Evolutionary conservation across 176 grass and related monocot species (phyloP).

Genomic region (Ensete ventricosum): DNA sequence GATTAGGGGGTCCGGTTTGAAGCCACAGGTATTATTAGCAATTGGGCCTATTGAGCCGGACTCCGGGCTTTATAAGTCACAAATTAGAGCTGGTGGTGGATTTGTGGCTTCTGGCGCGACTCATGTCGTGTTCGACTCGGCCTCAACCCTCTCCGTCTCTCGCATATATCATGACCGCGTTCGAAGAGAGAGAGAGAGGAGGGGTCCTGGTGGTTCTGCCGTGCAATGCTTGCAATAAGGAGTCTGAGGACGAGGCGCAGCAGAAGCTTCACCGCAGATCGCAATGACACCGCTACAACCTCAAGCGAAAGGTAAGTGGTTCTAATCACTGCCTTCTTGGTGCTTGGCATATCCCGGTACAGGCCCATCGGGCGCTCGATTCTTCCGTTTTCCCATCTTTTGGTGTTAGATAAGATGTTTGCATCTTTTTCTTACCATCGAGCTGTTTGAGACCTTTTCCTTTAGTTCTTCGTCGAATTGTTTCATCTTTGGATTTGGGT

Average conservation of each 20-base stretch:
- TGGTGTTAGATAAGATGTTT: no score
- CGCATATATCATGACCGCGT: no score
- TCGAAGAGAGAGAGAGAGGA: not conserved
- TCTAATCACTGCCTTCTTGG: not conserved
- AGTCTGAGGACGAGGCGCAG: conserved; percentile 56
- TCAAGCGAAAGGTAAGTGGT: conserved; percentile 82
- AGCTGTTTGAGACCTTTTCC: not conserved
- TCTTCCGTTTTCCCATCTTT: not conserved
- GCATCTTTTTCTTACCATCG: not conserved
- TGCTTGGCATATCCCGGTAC: not conserved
- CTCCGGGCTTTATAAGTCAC: no score
- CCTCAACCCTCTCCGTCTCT: no score
- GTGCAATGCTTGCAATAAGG: conserved; percentile 92
- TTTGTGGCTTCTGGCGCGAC: no score
- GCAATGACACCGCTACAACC: conserved; percentile 98
- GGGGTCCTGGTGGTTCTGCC: conserved; percentile 48
- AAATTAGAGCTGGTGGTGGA: no score
- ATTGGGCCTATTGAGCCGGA: no score
- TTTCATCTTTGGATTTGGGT: not conserved
- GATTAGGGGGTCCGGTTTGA: no score
- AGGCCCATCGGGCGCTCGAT: not conserved
- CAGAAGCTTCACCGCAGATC: conserved; percentile 88
- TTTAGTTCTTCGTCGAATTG: not conserved
- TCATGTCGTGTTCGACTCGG: no score
- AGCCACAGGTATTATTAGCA: no score